A percentile compares a stretch with the other conserved stretches of the same genome.
phyloP scores from a whole-genome alignment of 225 moss, liverwort and hornwort species.

The Bryoerythrophyllum caledonicum region DNA sequence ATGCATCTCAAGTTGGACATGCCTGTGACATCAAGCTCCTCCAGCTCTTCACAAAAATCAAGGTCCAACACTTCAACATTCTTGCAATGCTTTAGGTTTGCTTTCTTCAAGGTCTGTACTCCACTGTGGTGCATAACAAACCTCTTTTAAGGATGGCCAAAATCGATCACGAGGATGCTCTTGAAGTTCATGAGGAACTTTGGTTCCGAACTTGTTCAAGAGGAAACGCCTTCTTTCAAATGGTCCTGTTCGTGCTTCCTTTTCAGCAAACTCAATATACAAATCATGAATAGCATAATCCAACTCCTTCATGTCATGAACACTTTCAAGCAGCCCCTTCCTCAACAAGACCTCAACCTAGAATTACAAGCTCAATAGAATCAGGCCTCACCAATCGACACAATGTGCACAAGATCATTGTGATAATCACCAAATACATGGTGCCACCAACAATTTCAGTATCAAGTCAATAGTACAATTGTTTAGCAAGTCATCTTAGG shows the following conservation, averaged over 20 bases:
- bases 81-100: too few relatives aligned
- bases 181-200: not conserved
- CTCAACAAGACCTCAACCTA: not conserved
- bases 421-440: not conserved
- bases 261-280: not conserved
- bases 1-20: not conserved
- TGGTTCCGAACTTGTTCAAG: not conserved
- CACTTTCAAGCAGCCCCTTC: not conserved
- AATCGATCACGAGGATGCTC: not conserved
- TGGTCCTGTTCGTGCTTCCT: not conserved
- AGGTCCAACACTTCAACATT: too few relatives aligned
- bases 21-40: too few relatives aligned
- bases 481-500: too few relatives aligned
- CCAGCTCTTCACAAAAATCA: too few relatives aligned
- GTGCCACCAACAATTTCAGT: not conserved
- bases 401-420: not conserved
- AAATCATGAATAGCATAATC: constrained; percentile 11
- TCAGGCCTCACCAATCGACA: too few relatives aligned
- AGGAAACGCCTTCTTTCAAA: not conserved
- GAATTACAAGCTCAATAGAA: not conserved
- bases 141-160: not conserved
- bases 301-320: not conserved
- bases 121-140: too few relatives aligned
- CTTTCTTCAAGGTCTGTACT: too few relatives aligned
- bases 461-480: too few relatives aligned